phyloP scores from a whole-genome alignment of 306 rosid genomes.

The Canavalia gladiata region DNA sequence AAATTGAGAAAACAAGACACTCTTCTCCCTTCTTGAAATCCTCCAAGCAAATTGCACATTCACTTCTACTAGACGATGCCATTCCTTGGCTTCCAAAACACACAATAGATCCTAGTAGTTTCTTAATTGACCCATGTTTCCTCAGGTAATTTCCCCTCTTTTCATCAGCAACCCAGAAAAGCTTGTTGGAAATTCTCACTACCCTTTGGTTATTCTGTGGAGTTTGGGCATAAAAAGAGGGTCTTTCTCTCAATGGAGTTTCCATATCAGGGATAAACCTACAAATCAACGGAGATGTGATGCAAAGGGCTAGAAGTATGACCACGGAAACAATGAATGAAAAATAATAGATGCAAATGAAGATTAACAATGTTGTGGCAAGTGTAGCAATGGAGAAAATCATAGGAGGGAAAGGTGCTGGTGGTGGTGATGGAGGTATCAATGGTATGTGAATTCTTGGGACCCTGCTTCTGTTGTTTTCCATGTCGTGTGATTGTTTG shows the following conservation, averaged over 20 bases:
- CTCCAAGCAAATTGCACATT: constrained; percentile 68
- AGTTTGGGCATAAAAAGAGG: not conserved
- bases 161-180: constrained; percentile 33
- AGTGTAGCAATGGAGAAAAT: constrained; percentile 27
- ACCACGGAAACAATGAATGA: not conserved
- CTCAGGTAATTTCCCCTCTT: not conserved
- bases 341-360: not conserved
- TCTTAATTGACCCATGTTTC: not conserved
- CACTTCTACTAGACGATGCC: constrained; percentile 8
- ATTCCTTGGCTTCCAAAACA: constrained; percentile 8
- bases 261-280: not conserved
- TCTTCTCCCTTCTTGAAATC: constrained; percentile 57
- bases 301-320: not conserved
- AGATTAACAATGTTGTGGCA: not conserved
- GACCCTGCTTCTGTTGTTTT: not conserved
- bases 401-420: constrained; percentile 35
- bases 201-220: constrained; percentile 26
- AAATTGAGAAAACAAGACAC: constrained; percentile 55
- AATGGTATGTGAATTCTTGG: not conserved
- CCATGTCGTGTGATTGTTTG: constrained; percentile 33
- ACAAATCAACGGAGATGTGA: not conserved
- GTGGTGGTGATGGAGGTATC: not conserved
- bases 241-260: not conserved
- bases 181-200: constrained; percentile 15
- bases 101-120: not conserved